Base-by-base conservation (phyloP, 768 basidiomycete species). In the Mycena capillaripes region DNA sequence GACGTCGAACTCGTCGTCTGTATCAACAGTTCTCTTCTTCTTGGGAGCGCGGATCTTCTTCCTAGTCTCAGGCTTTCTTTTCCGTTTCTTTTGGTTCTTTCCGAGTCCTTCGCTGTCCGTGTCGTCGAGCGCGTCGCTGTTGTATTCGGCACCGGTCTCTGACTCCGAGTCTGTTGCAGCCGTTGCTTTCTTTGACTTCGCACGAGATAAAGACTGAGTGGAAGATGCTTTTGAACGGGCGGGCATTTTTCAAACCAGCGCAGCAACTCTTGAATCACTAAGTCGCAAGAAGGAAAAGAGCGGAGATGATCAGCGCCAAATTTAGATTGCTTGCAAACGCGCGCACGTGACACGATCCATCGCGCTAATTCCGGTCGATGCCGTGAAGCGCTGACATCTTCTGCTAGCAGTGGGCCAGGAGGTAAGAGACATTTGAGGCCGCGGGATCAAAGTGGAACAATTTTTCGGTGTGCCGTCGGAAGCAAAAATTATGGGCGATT, bases 401-500 rank as follows among this genome's bases (percentile, higher is more conserved):
- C 89, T 93, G 88, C 80, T 95, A 70, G 75, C 84, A 81, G 67
- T 87, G 79, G 72, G 89, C 88, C 86, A 80, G 63, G 85, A 84
- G 30, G 89, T 94, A 30, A 85, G 81, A 66, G 93, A 94, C 77
- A 79, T 89, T 4, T 93, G 91, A 89, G 89, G 87, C 78, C 85
- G 83, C 67, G 86, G 86, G 50, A 88, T 90, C 21, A 80, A 85
- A 48, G 91, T 95, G 29, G 89, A 93, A 79, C 94, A 95, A 78
- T n/a, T 81, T 82, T 56, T 89, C 87, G 17, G 85, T 88, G 12
- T 87, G 88, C 29, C 93, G 94, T 86, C 76, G 87, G 88, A 29
- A 90, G 83, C 76, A 93, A 90, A 57, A 85, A 95, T 1, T 95
- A 94, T 76, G 95, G 94, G 94, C 23, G 52, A 40, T 69, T 60